phyloP scores from a whole-genome alignment of 495 filamentous ascomycete genomes.

The Lepidopterella palustris region DNA sequence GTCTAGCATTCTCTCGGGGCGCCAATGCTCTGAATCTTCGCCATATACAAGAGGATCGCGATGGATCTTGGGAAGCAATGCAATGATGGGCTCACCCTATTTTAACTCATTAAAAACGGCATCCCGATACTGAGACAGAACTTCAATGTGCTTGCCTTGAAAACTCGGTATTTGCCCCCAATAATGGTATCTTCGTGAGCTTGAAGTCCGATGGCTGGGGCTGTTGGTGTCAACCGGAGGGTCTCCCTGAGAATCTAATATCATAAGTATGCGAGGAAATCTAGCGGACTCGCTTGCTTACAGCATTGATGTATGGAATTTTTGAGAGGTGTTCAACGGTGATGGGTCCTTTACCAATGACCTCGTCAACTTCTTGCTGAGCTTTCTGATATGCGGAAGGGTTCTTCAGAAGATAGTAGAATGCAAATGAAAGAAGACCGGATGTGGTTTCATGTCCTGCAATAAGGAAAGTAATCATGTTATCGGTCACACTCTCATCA shows the following conservation, averaged over 20 bases:
- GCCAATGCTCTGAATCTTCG: slow-evolving; percentile 46
- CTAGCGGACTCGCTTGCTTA: neutral
- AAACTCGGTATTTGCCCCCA: slow-evolving; percentile 62
- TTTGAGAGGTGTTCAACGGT: slow-evolving; percentile 61
- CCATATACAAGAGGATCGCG: slow-evolving; percentile 62
- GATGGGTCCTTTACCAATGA: slow-evolving; percentile 59
- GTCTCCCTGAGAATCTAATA: slow-evolving; percentile 57
- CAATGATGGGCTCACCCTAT: slow-evolving; percentile 51
- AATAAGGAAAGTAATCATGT: slow-evolving; percentile 33
- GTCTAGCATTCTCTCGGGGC: slow-evolving; percentile 60
- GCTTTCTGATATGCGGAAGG: slow-evolving; percentile 54
- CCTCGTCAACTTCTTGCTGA: slow-evolving; percentile 58
- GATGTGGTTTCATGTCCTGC: slow-evolving; percentile 30
- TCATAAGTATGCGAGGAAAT: neutral
- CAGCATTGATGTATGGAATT: slow-evolving; percentile 55
- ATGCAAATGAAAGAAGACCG: slow-evolving; percentile 35
- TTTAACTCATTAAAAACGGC: neutral
- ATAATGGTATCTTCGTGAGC: slow-evolving; percentile 47
- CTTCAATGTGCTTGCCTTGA: slow-evolving; percentile 30
- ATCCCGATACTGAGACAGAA: neutral
- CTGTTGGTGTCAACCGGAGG: slow-evolving; percentile 58
- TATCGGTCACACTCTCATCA: slow-evolving; percentile 28
- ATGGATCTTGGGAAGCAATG: slow-evolving; percentile 55
- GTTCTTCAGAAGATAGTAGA: slow-evolving; percentile 57
- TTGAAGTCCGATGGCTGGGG: slow-evolving; percentile 49